A percentile compares a stretch with the other conserved stretches of the same genome.
Conservation (phyloP, 371 early-diverging fungal genomes). For the Circinella minor region DNA sequence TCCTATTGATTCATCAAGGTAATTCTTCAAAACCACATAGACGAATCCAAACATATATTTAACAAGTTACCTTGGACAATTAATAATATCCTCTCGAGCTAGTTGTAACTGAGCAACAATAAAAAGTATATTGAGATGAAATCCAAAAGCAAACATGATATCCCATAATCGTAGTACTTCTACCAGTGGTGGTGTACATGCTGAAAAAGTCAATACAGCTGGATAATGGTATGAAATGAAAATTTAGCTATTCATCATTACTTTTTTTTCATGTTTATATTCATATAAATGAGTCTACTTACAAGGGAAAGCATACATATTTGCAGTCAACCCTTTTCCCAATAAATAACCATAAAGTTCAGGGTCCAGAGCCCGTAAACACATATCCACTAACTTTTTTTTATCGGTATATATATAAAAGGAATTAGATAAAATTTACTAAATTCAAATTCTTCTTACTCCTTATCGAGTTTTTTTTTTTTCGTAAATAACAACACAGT, state of each 20-base stretch:
- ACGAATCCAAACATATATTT: no score
- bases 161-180: slow-evolving; percentile 92
- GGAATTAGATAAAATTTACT: background rate
- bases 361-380: slow-evolving; percentile 77
- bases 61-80: slow-evolving; percentile 53
- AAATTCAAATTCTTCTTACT: background rate
- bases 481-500: background rate
- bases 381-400: slow-evolving; percentile 78
- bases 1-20: background rate
- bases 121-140: slow-evolving; percentile 90
- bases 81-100: slow-evolving; percentile 77
- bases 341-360: slow-evolving; percentile 73
- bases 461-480: background rate
- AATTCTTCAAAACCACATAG: no score
- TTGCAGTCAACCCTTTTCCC: slow-evolving; percentile 76
- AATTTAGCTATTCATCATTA: background rate
- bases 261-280: background rate
- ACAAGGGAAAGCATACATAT: slow-evolving; percentile 90
- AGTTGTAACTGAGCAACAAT: slow-evolving; percentile 83
- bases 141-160: slow-evolving; percentile 86
- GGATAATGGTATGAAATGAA: background rate
- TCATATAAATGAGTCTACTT: slow-evolving; percentile 29
- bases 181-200: slow-evolving; percentile 86
- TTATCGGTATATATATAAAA: slow-evolving; percentile 8
- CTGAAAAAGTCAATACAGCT: slow-evolving; percentile 93